Evolutionary conservation across 495 filamentous ascomycete species (phyloP).

Genomic region (Melanomma pulvis-pyrius): DNA sequence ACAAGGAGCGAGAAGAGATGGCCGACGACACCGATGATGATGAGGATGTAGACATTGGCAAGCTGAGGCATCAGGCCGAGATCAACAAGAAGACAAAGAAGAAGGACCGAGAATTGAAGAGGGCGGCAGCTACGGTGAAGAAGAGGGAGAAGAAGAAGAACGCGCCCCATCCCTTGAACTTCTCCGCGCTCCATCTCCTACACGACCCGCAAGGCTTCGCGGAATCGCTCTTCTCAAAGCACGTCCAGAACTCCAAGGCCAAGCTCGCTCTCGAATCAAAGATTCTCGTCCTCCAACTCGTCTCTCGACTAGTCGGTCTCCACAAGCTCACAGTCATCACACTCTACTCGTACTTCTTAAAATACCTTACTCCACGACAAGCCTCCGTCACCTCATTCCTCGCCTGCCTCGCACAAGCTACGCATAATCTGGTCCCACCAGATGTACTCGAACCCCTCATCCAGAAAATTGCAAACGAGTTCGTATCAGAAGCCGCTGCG

Average conservation of each 20-base stretch:
- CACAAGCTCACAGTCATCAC: constrained; percentile 86
- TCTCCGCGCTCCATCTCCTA: constrained; percentile 94
- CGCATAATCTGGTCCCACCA: constrained; percentile 88
- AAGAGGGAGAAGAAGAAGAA: constrained; percentile 85
- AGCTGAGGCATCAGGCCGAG: constrained; percentile 76
- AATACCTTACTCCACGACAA: constrained; percentile 85
- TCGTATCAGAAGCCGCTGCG: constrained; percentile 92
- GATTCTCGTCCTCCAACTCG: constrained; percentile 81
- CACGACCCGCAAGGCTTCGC: constrained; percentile 96
- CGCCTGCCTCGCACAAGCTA: constrained; percentile 86
- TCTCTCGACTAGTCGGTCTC: constrained; percentile 86
- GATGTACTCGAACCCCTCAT: constrained; percentile 90
- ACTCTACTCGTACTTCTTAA: constrained; percentile 85
- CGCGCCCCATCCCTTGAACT: constrained; percentile 84
- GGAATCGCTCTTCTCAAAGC: constrained; percentile 85
- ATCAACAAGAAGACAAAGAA: constrained; percentile 98
- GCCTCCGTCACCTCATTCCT: constrained; percentile 92
- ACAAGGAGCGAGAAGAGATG: constrained; percentile 89
- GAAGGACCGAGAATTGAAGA: constrained; percentile 73
- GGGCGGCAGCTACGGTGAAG: constrained; percentile 75
- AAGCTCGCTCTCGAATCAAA: constrained; percentile 91
- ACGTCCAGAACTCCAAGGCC: constrained; percentile 82
- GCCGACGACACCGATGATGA: constrained; percentile 86
- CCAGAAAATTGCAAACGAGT: constrained; percentile 96
- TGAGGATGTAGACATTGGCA: constrained; percentile 74